phyloP scores from a whole-genome alignment of 106 monocot species.

The Ottelia alismoides region DNA sequence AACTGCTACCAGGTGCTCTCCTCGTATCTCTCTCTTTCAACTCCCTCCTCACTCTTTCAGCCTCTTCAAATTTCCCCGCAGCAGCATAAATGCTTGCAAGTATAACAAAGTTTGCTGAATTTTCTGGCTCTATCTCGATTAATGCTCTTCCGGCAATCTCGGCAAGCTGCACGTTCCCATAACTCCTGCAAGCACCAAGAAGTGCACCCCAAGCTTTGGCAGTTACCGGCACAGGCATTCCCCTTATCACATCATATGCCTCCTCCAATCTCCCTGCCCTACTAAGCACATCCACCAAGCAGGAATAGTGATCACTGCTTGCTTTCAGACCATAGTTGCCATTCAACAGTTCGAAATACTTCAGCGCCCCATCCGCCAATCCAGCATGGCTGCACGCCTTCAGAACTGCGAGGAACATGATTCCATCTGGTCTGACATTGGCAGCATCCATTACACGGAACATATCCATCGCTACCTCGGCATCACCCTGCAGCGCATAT shows the following conservation, averaged over 20 bases:
- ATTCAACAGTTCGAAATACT: slow-evolving; percentile 38
- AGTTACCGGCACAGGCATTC: slow-evolving; percentile 49
- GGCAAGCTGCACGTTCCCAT: slow-evolving; percentile 45
- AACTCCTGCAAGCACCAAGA: slow-evolving; percentile 47
- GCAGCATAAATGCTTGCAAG: slow-evolving; percentile 40
- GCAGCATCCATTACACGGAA: slow-evolving; percentile 40
- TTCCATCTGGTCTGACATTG: slow-evolving; percentile 31
- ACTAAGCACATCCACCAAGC: slow-evolving; percentile 75
- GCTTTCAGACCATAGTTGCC: slow-evolving; percentile 25
- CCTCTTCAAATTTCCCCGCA: slow-evolving; percentile 44
- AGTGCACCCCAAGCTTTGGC: slow-evolving; percentile 74
- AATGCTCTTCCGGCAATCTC: slow-evolving; percentile 45
- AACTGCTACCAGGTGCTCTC: slow-evolving; percentile 48
- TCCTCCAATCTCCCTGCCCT: slow-evolving; percentile 57
- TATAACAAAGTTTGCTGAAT: slow-evolving; percentile 53
- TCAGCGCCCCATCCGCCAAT: slow-evolving; percentile 39
- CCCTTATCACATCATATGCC: slow-evolving; percentile 33
- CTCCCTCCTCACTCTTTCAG: slow-evolving; percentile 33
- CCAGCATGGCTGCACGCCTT: slow-evolving; percentile 80
- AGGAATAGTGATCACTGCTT: slow-evolving; percentile 50
- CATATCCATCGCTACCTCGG: slow-evolving; percentile 23
- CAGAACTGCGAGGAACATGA: slow-evolving; percentile 51
- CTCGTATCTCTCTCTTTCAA: slow-evolving; percentile 35
- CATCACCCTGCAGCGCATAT: slow-evolving; percentile 53
- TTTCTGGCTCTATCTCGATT: slow-evolving; percentile 69